Evolutionary conservation across 225 moss, liverwort and hornwort genomes (phyloP).

Genomic region (Pseudisothecium myosuroides): DNA sequence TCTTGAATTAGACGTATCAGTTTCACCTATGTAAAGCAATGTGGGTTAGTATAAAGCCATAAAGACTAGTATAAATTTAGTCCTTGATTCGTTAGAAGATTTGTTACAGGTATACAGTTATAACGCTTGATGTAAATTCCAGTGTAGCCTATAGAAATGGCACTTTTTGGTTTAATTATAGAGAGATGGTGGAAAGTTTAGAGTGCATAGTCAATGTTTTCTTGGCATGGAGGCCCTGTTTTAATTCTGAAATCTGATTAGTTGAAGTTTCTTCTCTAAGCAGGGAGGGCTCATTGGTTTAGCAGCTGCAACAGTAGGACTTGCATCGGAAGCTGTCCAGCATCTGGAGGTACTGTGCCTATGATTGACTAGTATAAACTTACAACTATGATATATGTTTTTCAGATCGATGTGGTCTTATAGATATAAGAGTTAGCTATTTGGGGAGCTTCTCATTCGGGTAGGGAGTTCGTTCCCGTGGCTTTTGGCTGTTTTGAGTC

Average conservation of each 20-base stretch:
- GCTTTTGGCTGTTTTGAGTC: background rate
- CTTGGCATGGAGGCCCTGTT: background rate
- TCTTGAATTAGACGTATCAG: background rate
- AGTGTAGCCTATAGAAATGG: background rate
- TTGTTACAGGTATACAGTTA: background rate
- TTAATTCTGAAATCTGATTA: background rate
- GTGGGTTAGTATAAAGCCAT: background rate
- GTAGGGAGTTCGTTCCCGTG: background rate
- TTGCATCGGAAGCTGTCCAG: constrained; percentile 54
- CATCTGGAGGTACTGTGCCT: constrained; percentile 33
- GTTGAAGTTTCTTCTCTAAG: background rate
- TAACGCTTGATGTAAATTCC: background rate
- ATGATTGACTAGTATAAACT: background rate
- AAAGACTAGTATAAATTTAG: too few relatives aligned
- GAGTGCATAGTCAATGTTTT: background rate
- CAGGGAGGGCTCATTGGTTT: constrained; percentile 53
- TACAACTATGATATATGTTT: background rate
- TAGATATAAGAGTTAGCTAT: background rate
- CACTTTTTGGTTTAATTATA: background rate
- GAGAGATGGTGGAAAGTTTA: background rate
- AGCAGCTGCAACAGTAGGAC: constrained; percentile 55
- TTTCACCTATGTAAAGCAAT: background rate
- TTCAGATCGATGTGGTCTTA: background rate
- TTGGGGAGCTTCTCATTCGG: background rate
- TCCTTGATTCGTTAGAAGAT: background rate